Percentiles rank a stretch among this genome's conserved stretches.
Evolutionary conservation across 1,139 yeast genomes (phyloP).

Genomic region (Sugiyamaella xylanicola): DNA sequence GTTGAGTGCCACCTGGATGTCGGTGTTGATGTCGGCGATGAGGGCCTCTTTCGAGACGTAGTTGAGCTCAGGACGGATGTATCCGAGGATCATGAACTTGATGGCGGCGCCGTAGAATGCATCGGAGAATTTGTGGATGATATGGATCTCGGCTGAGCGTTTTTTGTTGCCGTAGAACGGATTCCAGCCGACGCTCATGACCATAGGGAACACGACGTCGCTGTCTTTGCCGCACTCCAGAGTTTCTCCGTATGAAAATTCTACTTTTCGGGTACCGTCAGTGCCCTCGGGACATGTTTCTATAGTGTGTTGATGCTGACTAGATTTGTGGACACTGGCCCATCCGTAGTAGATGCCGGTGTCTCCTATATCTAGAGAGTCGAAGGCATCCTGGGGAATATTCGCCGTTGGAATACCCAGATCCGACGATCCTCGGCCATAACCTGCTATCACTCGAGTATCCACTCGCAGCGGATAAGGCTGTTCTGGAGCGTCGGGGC

Average conservation of each 20-base stretch:
- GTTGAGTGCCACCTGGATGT: constrained; percentile 66
- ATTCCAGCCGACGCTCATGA: constrained; percentile 94
- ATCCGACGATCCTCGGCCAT: constrained; percentile 93
- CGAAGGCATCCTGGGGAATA: constrained; percentile 62
- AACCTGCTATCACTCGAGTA: constrained; percentile 74
- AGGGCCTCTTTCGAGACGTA: constrained; percentile 86
- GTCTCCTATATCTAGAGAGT: constrained; percentile 52
- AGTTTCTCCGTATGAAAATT: constrained; percentile 59
- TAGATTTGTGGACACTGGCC: constrained; percentile 48
- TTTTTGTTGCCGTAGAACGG: constrained; percentile 82
- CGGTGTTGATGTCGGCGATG: constrained; percentile 79
- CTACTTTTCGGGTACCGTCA: constrained; percentile 42
- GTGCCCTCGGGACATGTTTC: constrained; percentile 20
- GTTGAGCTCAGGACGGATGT: constrained; percentile 86
- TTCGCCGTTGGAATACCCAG: constrained; percentile 97
- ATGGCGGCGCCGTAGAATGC: constrained; percentile 84
- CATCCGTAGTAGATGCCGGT: constrained; percentile 94
- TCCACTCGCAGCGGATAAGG: constrained; percentile 70
- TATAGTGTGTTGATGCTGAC: constrained; percentile 15
- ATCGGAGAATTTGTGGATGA: constrained; percentile 67
- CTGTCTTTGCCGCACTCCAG: constrained; percentile 48
- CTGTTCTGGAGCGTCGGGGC: constrained; percentile 52
- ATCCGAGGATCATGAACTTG: constrained; percentile 74
- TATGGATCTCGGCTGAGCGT: constrained; percentile 70
- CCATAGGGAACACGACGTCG: constrained; percentile 70